Conservation (phyloP, 371 early-diverging fungal species). For the Apophysomyces elegans region DNA sequence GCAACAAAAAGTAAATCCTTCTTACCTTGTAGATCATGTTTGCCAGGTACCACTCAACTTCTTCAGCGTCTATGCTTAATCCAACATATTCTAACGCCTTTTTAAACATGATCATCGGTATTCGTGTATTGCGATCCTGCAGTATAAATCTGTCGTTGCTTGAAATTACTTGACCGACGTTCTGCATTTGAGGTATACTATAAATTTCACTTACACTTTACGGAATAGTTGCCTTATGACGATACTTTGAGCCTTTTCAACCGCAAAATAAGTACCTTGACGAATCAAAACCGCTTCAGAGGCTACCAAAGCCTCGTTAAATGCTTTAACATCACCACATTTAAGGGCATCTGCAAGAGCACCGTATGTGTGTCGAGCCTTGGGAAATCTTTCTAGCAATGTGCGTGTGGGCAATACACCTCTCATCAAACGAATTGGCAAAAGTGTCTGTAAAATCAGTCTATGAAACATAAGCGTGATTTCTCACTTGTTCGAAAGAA, state of each 20-base stretch:
- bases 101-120: constrained; percentile 60
- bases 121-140: constrained; percentile 48
- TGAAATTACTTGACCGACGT: not conserved
- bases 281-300: constrained; percentile 62
- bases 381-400: constrained; percentile 62
- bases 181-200: not conserved
- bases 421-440: constrained; percentile 72
- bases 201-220: constrained; percentile 63
- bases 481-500: not conserved
- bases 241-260: constrained; percentile 75
- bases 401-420: constrained; percentile 67
- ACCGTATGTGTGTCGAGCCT: constrained; percentile 58
- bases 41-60: constrained; percentile 65
- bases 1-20: not conserved
- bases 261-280: constrained; percentile 77
- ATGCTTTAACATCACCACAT: constrained; percentile 71
- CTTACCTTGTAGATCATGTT: constrained; percentile 79
- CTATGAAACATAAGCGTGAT: constrained; percentile 29
- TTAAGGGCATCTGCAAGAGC: constrained; percentile 66
- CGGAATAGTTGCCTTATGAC: constrained; percentile 78
- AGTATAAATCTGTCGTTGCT: constrained; percentile 50
- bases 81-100: constrained; percentile 56
- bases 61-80: constrained; percentile 47
- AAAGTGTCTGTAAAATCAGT: constrained; percentile 73
- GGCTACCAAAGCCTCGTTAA: constrained; percentile 60